phyloP scores from a whole-genome alignment of 2,329 filamentous ascomycete genomes.

The Erysiphe pisi region DNA sequence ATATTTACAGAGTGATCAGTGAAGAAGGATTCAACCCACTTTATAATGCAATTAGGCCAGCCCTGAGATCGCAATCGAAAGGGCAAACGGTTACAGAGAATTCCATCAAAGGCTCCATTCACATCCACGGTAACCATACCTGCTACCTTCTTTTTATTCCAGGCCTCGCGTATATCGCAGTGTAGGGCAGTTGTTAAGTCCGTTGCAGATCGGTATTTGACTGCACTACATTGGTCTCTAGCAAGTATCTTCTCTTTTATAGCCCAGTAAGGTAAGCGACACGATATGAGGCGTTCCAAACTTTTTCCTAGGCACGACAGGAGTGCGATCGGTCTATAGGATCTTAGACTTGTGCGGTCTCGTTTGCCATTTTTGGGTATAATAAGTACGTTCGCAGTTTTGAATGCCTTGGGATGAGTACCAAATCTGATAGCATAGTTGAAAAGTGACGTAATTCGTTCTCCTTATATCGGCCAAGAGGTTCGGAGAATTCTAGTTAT shows the following conservation, averaged over 20 bases:
- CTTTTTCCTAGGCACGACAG: not conserved
- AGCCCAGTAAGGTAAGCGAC: not conserved
- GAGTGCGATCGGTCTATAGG: not conserved
- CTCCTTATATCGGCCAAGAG: not conserved
- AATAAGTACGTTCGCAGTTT: not conserved
- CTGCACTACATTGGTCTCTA: slow-evolving; percentile 1
- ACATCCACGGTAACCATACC: not conserved
- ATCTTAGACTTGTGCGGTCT: not conserved
- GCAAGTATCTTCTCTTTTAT: slow-evolving; percentile 1
- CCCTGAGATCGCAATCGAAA: not conserved
- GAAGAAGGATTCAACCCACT: not conserved
- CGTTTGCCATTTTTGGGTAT: not conserved
- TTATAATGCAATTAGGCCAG: not conserved
- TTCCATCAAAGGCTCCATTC: not conserved
- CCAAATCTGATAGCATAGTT: not conserved
- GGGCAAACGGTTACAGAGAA: not conserved
- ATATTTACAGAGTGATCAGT: not conserved
- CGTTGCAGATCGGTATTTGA: not conserved
- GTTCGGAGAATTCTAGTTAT: not conserved
- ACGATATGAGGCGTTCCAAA: not conserved
- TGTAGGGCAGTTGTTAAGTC: not conserved
- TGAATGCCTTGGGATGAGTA: not conserved
- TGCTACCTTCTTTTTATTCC: not conserved
- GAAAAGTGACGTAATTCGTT: not conserved
- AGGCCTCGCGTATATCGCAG: not conserved